Evolutionary conservation across 1,284 basidiomycete species (phyloP), one percentile per base, ranked within the genome.

Genomic region (Inonotus obliquus): DNA sequence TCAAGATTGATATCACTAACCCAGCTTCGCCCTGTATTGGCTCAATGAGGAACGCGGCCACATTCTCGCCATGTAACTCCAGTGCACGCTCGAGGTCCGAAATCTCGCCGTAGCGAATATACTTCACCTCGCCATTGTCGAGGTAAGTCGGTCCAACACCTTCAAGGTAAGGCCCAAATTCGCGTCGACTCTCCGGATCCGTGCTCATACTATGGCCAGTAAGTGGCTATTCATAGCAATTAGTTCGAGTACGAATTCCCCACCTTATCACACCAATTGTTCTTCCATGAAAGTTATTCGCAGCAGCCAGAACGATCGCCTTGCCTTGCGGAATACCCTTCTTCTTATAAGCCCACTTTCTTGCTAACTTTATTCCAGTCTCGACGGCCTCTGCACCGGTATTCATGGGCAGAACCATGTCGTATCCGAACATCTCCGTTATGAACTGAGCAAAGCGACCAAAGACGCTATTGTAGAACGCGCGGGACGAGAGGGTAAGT

Each of bases 381-480:
- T 99, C 96, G 64, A 99, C 96, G 7, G 96, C 96, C 73, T 99
- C 96, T 1, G 95, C 96, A 48, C 96, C 96, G 0, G 96, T 99
- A 81, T 99, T 99, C 95, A 99, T 98, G 23, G 96, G 96, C n/a
- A 99, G 81, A 10, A 98, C 94, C 88, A 96, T 96, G 65, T 94
- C 92, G 72, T 92, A 96, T 14, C 87, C 89, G 69, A 96, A 94
- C 75, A 93, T 82, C 67, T 85, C 76, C 13, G 92, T 96, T 61
- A 98, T 79, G 74, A 88, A 86, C 76, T 94, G 82, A 1, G 95
- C 94, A 74, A 96, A 99, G 23, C 81, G 83, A 0, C 94, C 94
- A 68, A 99, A 94, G 63, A 90, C 81, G 49, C 89, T 89, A 71
- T 97, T 98, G 81, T 98, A 95, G 80, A 99, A 99, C 0, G 96